These are phyloP conservation scores for Trapa bicornis DNA, from an alignment of 345 rosid species.

Conservation along the genomic window DNA sequence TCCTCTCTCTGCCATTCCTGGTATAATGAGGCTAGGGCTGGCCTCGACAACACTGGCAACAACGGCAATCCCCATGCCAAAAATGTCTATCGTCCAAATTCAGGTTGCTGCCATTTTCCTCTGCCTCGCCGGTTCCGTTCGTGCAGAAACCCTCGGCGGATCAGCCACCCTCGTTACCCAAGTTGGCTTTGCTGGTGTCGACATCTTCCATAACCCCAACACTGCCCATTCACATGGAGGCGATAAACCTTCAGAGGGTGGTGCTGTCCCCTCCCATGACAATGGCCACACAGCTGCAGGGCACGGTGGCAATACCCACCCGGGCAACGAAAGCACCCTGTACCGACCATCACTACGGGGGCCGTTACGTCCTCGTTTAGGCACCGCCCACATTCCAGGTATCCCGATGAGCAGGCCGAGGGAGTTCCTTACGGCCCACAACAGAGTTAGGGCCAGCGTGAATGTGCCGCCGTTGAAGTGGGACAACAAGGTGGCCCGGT, in stretches of 20 bases:
- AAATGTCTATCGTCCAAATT: neutral
- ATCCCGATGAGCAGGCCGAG: neutral
- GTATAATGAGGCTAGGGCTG: neutral
- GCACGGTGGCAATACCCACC: too few species aligned
- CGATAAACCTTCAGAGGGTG: too few species aligned
- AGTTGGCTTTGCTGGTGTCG: neutral
- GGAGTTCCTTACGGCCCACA: slow-evolving; percentile 26
- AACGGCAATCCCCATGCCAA: slow-evolving; percentile 1
- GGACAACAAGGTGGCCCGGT: slow-evolving; percentile 19
- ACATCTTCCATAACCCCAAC: neutral
- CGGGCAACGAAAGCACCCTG: neutral
- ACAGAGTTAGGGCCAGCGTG: slow-evolving; percentile 11
- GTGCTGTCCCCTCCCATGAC: too few species aligned
- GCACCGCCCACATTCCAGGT: neutral
- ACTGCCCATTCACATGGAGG: too few species aligned
- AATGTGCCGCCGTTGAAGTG: slow-evolving; percentile 26
- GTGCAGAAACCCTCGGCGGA: neutral
- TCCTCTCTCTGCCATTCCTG: slow-evolving; percentile 1
- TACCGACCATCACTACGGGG: too few species aligned
- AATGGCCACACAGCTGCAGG: too few species aligned
- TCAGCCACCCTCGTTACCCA: too few species aligned
- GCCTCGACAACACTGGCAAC: neutral
- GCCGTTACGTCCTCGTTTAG: too few species aligned
- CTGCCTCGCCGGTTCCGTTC: neutral
- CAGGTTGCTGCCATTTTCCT: neutral